These are phyloP conservation scores for Nitzschia sp. DNA, from an alignment of 108 stramenopile genomes.

Conservation along the genomic window DNA sequence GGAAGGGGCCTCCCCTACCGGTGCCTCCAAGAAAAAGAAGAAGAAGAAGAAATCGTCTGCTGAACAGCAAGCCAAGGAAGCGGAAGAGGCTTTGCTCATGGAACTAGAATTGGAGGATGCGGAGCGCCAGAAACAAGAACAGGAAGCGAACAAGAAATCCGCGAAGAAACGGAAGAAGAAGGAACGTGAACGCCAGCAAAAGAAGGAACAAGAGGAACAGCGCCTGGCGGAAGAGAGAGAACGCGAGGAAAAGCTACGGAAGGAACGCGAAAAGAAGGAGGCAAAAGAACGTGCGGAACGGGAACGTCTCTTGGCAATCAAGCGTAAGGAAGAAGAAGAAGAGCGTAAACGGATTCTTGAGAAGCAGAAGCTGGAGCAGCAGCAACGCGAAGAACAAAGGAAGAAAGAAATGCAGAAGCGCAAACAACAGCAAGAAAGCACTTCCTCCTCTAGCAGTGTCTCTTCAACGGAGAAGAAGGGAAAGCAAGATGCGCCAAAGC, in stretches of 20 bases:
- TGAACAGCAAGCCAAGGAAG: slow-evolving; percentile 79
- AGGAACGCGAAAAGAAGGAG: slow-evolving; percentile 46
- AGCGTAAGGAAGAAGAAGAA: slow-evolving; percentile 49
- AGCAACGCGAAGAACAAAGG: slow-evolving; percentile 22
- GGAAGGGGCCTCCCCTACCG: not conserved
- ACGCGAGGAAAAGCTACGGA: slow-evolving; percentile 48
- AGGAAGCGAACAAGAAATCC: slow-evolving; percentile 69
- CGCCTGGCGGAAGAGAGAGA: slow-evolving; percentile 55
- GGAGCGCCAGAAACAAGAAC: slow-evolving; percentile 65
- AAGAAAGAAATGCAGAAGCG: slow-evolving; percentile 22
- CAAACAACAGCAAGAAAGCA: slow-evolving; percentile 5
- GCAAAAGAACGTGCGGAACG: slow-evolving; percentile 48
- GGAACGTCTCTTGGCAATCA: slow-evolving; percentile 20
- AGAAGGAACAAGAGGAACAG: slow-evolving; percentile 73
- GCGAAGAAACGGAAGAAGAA: slow-evolving; percentile 90
- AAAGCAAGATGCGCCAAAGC: slow-evolving; percentile 7
- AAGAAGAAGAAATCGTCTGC: slow-evolving; percentile 75
- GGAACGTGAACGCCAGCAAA: slow-evolving; percentile 78
- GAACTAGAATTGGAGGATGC: slow-evolving; percentile 81
- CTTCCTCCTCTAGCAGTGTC: not conserved
- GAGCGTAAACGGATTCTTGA: slow-evolving; percentile 22
- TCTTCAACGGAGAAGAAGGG: not conserved
- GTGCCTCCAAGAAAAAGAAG: slow-evolving; percentile 38
- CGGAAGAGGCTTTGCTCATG: slow-evolving; percentile 79
- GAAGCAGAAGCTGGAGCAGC: slow-evolving; percentile 34